Percentiles rank a stretch among this genome's conserved stretches.
Evolutionary conservation across 1,139 yeast species (phyloP).

Genomic region (Saccharomyces hybrid): DNA sequence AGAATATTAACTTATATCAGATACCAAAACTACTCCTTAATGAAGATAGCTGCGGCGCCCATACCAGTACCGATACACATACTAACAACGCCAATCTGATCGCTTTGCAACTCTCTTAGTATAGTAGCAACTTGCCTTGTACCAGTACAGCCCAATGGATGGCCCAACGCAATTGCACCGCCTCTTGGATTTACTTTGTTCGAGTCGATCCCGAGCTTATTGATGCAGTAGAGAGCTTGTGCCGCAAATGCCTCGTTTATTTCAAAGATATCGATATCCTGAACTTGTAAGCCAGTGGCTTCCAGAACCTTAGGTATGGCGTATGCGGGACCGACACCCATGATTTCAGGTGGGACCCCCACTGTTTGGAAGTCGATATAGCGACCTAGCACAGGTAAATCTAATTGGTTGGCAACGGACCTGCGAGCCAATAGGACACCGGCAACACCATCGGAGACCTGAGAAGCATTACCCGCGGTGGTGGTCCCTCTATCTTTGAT

Average conservation of each 20-base stretch:
- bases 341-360: slow-evolving; percentile 93
- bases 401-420: slow-evolving; percentile 68
- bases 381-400: slow-evolving; percentile 62
- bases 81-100: slow-evolving; percentile 82
- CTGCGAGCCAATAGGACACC: slow-evolving; percentile 81
- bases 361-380: slow-evolving; percentile 68
- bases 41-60: slow-evolving; percentile 90
- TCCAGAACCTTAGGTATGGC: slow-evolving; percentile 80
- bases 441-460: slow-evolving; percentile 92
- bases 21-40: slow-evolving; percentile 45
- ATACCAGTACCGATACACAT: slow-evolving; percentile 98
- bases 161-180: slow-evolving; percentile 94
- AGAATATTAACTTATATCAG: neutral
- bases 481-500: slow-evolving; percentile 68
- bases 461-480: slow-evolving; percentile 94
- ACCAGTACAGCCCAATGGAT: slow-evolving; percentile 94
- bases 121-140: slow-evolving; percentile 90
- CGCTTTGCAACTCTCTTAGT: slow-evolving; percentile 67
- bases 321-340: slow-evolving; percentile 95
- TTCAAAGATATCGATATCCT: slow-evolving; percentile 71
- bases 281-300: slow-evolving; percentile 52
- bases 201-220: slow-evolving; percentile 55
- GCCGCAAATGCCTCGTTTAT: slow-evolving; percentile 96
- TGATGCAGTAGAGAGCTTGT: slow-evolving; percentile 74
- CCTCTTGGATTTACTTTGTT: slow-evolving; percentile 83